Conservation (phyloP, 2,329 filamentous ascomycete genomes). For the Falciphora oryzae region DNA sequence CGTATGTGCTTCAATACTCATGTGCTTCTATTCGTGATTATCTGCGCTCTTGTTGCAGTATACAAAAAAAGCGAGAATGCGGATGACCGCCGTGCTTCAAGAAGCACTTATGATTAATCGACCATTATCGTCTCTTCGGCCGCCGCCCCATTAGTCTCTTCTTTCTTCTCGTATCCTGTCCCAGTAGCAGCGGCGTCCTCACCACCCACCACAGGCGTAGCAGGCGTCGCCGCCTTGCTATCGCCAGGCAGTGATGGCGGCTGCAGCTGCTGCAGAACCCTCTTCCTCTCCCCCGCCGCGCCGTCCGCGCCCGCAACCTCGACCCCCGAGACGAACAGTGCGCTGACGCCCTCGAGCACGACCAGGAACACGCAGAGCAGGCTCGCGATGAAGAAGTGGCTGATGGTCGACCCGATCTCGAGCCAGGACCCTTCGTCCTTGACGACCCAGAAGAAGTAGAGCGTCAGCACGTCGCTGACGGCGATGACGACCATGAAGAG, state of each 20-base stretch:
- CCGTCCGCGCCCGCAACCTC: conserved; percentile 43
- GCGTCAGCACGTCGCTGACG: conserved; percentile 80
- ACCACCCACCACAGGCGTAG: conserved; percentile 18
- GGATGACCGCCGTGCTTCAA: not conserved
- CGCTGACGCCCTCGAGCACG: conserved; percentile 77
- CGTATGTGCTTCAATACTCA: not conserved
- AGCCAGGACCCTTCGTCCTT: conserved; percentile 95
- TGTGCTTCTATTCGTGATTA: not conserved
- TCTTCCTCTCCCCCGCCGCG: conserved; percentile 4
- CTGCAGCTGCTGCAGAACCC: not conserved
- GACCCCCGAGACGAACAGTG: conserved; percentile 74
- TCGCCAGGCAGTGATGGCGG: too few species aligned
- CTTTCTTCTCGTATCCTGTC: conserved; percentile 11
- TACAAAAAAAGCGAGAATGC: not conserved
- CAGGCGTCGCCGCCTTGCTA: conserved; percentile 14
- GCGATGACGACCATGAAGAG: conserved; percentile 95
- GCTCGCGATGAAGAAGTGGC: conserved; percentile 90
- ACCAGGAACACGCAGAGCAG: conserved; percentile 87
- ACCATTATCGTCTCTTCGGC: not conserved
- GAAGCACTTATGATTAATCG: not conserved
- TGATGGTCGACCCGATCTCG: conserved; percentile 95
- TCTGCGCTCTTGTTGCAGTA: not conserved
- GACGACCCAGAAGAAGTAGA: conserved; percentile 98
- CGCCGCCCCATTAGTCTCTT: not conserved
- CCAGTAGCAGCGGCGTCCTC: conserved; percentile 14